phyloP scores from a whole-genome alignment of 352 stramenopile species.

The Globisporangium camurandrum region DNA sequence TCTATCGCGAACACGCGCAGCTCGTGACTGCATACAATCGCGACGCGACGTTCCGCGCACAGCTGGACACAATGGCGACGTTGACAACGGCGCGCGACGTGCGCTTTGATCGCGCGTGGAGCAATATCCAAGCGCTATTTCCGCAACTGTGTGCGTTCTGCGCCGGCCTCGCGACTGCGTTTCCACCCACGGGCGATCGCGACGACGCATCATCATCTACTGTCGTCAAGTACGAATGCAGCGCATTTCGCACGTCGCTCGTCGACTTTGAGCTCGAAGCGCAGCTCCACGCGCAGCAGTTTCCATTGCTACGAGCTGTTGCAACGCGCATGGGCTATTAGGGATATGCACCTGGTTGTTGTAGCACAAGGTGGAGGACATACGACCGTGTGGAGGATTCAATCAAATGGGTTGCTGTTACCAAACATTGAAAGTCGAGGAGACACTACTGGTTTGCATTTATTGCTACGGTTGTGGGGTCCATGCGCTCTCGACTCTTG shows the following conservation, averaged over 20 bases:
- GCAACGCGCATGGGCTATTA: constrained; percentile 4
- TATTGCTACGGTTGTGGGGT: too few species aligned
- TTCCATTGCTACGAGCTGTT: constrained; percentile 4
- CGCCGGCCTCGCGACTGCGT: constrained; percentile 9
- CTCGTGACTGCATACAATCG: constrained; percentile 14
- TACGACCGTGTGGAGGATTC: too few species aligned
- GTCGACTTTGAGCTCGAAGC: constrained; percentile 13
- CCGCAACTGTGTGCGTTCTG: constrained; percentile 9
- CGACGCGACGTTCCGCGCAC: constrained; percentile 10
- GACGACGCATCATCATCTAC: background rate
- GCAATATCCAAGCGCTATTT: constrained; percentile 7
- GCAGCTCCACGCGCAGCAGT: constrained; percentile 10
- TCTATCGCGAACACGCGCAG: constrained; percentile 13
- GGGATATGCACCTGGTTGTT: too few species aligned
- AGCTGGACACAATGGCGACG: constrained; percentile 7
- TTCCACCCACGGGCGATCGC: background rate
- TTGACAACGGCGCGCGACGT: too few species aligned
- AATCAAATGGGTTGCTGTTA: too few species aligned
- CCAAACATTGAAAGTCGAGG: too few species aligned
- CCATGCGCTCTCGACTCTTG: too few species aligned
- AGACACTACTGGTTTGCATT: too few species aligned
- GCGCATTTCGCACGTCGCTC: constrained; percentile 11
- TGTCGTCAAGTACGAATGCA: constrained; percentile 10
- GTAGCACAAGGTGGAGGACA: too few species aligned
- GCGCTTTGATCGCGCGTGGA: constrained; percentile 10